Evolutionary conservation across 2,329 filamentous ascomycete species (phyloP), one percentile per base, ranked within the genome.

Genomic region (Aspergillus floridensis): DNA sequence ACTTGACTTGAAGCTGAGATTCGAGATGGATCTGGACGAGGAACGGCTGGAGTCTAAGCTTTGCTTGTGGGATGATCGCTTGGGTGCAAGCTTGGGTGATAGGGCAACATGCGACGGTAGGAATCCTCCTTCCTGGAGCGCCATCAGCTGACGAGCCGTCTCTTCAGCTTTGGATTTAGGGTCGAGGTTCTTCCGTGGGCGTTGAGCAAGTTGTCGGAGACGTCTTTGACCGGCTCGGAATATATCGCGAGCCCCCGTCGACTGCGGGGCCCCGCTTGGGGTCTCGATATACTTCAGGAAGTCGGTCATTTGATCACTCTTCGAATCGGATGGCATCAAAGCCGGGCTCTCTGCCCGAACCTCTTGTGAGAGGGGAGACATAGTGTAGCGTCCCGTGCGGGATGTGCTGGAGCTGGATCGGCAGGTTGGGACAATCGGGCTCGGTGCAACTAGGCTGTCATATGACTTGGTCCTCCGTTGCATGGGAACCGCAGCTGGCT

Each of bases 281-380:
- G 67, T 63, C 54, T 76, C 73, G 44, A 76, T 73, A 61, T 76
- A 75, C 46, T 67, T 71, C 47, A 76, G 68, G 12, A 76, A 67
- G 49, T 76, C 74, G 31, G 70, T 65, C 26, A 75, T 60, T 54
- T 68, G 70, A 47, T 76, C 73, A 56, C 67, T 73, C 44, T 67
- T 69, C 53, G 66, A 57, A 65, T 64, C 58, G 16, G 41, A 22
- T 4, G 49, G 16, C 41, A 56, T 63, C 24, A 58, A 53, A 35
- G 62, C 41, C 16, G 59, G 63, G 14, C 57, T 44, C 19, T 63
- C 61, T 41, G 60, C 61, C 31, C 53, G 49, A 19, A 57, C 54
- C 26, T 65, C 64, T 19, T 62, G 44, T 14, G 66, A 54, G 19
- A 66, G 53, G 26, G 66, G 54, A 8, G 70, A 63, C 68, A 72